Evolutionary conservation across 345 rosid genomes (phyloP).

Genomic region (Eucalyptus sideroxylon): DNA sequence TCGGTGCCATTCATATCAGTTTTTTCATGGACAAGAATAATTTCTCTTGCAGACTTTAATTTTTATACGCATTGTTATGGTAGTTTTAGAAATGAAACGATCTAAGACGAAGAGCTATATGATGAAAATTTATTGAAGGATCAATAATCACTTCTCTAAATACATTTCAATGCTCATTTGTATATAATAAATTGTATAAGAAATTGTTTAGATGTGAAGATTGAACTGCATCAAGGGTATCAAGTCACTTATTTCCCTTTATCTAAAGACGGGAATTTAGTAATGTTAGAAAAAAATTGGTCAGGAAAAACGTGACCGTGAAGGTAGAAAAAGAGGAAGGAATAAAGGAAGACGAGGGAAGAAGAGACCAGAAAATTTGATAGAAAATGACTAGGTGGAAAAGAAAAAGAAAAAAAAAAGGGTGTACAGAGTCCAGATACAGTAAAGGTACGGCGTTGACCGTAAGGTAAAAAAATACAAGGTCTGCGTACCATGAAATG

Average conservation of each 20-base stretch:
- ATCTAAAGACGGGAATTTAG: neutral
- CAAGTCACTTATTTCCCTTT: neutral
- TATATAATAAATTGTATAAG: neutral
- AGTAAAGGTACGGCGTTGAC: neutral
- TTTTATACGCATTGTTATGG: neutral
- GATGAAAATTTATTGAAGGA: neutral
- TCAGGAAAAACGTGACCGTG: neutral
- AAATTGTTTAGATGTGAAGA: neutral
- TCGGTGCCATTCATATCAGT: neutral
- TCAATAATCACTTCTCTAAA: neutral
- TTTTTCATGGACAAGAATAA: neutral
- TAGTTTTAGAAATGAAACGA: fast-evolving
- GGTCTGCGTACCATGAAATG: neutral
- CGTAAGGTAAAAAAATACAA: neutral
- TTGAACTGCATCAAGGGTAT: neutral
- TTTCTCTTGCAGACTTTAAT: neutral
- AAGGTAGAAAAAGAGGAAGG: neutral
- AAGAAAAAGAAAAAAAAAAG: neutral
- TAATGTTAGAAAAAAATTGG: neutral
- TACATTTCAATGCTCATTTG: neutral
- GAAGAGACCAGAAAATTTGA: neutral
- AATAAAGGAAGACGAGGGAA: neutral
- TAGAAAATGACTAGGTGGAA: neutral
- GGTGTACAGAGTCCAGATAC: neutral
- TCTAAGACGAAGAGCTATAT: fast-evolving